phyloP scores from a whole-genome alignment of 2,329 filamentous ascomycete genomes.

The Shiraia bambusicola region DNA sequence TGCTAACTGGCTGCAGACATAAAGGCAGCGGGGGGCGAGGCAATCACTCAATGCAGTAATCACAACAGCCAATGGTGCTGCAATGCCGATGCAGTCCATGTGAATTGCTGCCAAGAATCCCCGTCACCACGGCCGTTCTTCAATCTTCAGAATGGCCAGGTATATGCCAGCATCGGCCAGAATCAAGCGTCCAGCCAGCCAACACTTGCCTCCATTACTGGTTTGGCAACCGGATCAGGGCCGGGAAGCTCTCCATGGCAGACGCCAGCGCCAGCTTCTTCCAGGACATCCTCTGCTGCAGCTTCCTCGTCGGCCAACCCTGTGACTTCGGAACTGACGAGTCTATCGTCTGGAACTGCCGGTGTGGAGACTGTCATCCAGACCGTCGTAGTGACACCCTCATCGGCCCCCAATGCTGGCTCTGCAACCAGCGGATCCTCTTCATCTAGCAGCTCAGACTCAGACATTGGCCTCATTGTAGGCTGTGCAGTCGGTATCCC shows the following conservation, averaged over 20 bases:
- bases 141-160: conserved; percentile 29
- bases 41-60: conserved; percentile 34
- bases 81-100: conserved; percentile 29
- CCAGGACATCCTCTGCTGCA: conserved; percentile 10
- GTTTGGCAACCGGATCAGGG: conserved; percentile 21
- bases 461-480: conserved; percentile 36
- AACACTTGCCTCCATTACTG: conserved; percentile 30
- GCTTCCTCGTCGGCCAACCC: conserved; percentile 11
- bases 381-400: conserved; percentile 22
- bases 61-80: conserved; percentile 42
- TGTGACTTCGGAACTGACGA: conserved; percentile 27
- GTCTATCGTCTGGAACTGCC: conserved; percentile 25
- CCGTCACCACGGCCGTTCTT: conserved; percentile 38
- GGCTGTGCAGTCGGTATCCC: conserved; percentile 42
- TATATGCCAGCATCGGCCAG: conserved; percentile 37
- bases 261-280: conserved; percentile 16
- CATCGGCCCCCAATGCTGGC: conserved; percentile 7
- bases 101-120: conserved; percentile 37
- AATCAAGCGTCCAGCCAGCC: conserved; percentile 20
- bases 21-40: conserved; percentile 30
- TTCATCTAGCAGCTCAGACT: conserved; percentile 11
- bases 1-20: conserved; percentile 19
- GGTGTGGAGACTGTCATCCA: conserved; percentile 26
- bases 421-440: conserved; percentile 1
- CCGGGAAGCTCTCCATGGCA: conserved; percentile 11